phyloP scores from a whole-genome alignment of 345 rosid genomes.

The Sisymbrium irio region DNA sequence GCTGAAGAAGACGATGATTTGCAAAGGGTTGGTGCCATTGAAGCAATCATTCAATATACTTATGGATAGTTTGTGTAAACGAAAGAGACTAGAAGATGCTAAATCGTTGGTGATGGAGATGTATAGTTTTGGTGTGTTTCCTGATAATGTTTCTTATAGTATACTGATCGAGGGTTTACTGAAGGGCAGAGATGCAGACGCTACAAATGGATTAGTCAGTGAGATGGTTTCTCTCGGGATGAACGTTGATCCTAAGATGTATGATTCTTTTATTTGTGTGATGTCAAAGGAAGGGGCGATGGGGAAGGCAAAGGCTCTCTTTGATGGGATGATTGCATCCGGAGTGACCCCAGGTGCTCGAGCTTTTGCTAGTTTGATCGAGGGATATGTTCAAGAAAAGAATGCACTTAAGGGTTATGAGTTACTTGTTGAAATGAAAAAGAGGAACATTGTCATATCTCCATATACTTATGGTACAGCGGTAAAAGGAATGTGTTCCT shows the following conservation, averaged over 20 bases:
- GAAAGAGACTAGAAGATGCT: constrained; percentile 55
- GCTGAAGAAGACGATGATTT: constrained; percentile 47
- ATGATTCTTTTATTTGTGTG: constrained; percentile 49
- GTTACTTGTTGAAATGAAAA: constrained; percentile 58
- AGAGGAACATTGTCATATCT: constrained; percentile 49
- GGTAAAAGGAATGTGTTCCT: constrained; percentile 54
- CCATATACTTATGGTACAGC: constrained; percentile 44
- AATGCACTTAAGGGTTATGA: constrained; percentile 41
- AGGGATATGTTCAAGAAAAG: constrained; percentile 50
- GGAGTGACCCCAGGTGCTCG: constrained; percentile 58
- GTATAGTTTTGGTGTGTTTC: constrained; percentile 45
- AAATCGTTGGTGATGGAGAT: constrained; percentile 54
- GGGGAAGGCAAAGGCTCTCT: constrained; percentile 60
- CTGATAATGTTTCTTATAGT: constrained; percentile 43
- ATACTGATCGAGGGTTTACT: constrained; percentile 60
- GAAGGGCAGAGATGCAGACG: constrained; percentile 49
- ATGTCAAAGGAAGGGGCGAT: constrained; percentile 58
- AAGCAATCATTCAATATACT: constrained; percentile 44
- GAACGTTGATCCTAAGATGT: constrained; percentile 39
- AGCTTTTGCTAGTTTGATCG: constrained; percentile 58
- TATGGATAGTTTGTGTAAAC: constrained; percentile 56
- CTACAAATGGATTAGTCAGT: constrained; percentile 55
- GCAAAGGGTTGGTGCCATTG: constrained; percentile 49
- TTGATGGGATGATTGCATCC: constrained; percentile 53
- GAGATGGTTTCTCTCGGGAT: constrained; percentile 58